Percentiles rank a stretch among this genome's conserved stretches.
These are phyloP conservation scores for Candida andamanensis DNA, from an alignment of 805 yeast species.

Conservation along the genomic window DNA sequence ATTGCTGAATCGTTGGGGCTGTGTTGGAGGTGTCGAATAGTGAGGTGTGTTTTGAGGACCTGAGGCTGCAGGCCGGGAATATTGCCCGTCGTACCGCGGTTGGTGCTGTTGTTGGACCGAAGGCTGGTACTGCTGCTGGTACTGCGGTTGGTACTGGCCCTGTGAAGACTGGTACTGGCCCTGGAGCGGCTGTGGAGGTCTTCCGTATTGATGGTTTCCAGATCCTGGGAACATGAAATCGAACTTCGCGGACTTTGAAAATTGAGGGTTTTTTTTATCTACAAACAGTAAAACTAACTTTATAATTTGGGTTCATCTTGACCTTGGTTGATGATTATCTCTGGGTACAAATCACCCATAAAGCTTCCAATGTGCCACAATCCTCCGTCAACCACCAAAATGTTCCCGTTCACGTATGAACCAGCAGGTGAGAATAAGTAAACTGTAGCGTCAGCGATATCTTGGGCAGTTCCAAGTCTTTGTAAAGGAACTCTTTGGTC, in stretches of 20 bases:
- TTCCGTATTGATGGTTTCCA: slow-evolving; percentile 13
- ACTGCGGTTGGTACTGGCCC: background rate
- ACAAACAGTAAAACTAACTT: background rate
- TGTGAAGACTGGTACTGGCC: background rate
- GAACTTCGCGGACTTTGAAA: background rate
- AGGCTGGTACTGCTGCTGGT: slow-evolving; percentile 13
- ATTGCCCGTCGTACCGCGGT: slow-evolving; percentile 13
- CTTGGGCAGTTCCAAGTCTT: slow-evolving; percentile 63
- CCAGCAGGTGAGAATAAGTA: slow-evolving; percentile 83
- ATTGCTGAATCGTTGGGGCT: slow-evolving; percentile 34
- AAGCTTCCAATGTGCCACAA: slow-evolving; percentile 71
- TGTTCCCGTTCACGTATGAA: slow-evolving; percentile 67
- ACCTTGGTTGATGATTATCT: slow-evolving; percentile 23
- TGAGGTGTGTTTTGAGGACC: slow-evolving; percentile 3
- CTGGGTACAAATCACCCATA: slow-evolving; percentile 32
- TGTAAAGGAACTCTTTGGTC: slow-evolving; percentile 55
- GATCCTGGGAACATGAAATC: slow-evolving; percentile 16
- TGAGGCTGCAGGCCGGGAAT: slow-evolving; percentile 11
- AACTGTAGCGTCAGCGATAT: slow-evolving; percentile 85
- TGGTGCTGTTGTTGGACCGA: slow-evolving; percentile 2
- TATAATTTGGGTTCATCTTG: slow-evolving; percentile 21
- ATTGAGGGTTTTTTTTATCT: background rate
- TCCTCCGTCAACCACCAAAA: slow-evolving; percentile 85
- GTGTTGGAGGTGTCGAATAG: slow-evolving; percentile 19
- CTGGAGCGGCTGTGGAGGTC: slow-evolving; percentile 15